Evolutionary conservation across 139 green algal genomes (phyloP), one percentile per base, ranked within the genome.

Genomic region (Raphidocelis subcapitata): DNA sequence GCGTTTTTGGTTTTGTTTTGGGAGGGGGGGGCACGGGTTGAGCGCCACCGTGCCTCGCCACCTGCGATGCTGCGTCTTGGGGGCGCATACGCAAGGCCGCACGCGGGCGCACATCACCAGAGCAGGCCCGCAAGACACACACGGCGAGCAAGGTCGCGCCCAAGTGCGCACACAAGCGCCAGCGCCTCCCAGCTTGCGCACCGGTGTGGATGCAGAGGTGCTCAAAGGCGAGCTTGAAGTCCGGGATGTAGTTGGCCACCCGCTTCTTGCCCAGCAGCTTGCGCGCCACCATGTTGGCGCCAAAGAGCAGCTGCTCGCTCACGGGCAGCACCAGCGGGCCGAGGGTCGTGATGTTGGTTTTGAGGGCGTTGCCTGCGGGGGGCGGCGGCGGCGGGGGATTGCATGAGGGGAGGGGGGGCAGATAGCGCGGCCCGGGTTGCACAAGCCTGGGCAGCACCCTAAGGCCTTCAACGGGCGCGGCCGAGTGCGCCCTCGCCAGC

Each of bases 181-280:
- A n/a, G n/a, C n/a, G n/a, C n/a, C n/a, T n/a, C n/a, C n/a, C n/a
- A n/a, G 5, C 3, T 3, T 28, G 24, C 32, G 33, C 37, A 62
- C 90, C 93, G 0, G 94, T 98, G 88, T 98, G 94, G 69, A 99
- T 99, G 88, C 95, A 99, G 68, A 99, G 93, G 79, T 98, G 94
- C 80, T 98, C 90, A 74, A 99, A 99, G 1, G 95, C 95, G 12
- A 94, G 87, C 82, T 96, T 97, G 86, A 99, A 99, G 88, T 99
- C 92, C 0, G 95, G 95, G 74, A 99, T 97, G 86, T 99, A 99
- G 15, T 8, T 20, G 10, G 36, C 5, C 26, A 62, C 23, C n/a
- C 32, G 18, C 70, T 77, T 77, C 32, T 70, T 69, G 62, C 72
- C 72, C 28, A 78, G 47, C 46, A 95, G 65, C 82, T 96, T 97